These are phyloP conservation scores for Penicillium cosmopolitanum DNA, from an alignment of 495 filamentous ascomycete species.

Conservation along the genomic window DNA sequence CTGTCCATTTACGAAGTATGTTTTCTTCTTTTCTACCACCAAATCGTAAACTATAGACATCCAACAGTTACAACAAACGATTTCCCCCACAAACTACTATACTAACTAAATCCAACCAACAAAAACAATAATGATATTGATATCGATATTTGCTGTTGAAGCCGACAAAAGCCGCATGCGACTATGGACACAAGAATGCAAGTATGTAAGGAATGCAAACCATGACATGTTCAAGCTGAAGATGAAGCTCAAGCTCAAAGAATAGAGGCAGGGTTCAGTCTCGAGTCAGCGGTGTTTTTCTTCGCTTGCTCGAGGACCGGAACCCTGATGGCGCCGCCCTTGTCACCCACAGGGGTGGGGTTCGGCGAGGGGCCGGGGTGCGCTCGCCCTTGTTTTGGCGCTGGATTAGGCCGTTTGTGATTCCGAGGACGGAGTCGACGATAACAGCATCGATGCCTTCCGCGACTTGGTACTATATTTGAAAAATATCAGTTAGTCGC, in stretches of 20 bases:
- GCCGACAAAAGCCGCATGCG: slow-evolving; percentile 20
- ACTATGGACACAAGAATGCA: slow-evolving; percentile 25
- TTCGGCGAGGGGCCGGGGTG: slow-evolving; percentile 33
- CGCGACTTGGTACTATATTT: slow-evolving; percentile 76
- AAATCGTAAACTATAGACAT: too few species aligned
- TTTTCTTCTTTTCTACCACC: too few species aligned
- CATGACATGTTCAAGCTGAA: neutral
- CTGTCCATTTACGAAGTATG: too few species aligned
- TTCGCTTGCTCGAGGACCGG: slow-evolving; percentile 36
- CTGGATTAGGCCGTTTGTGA: slow-evolving; percentile 70
- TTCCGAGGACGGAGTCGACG: slow-evolving; percentile 87
- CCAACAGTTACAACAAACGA: too few species aligned
- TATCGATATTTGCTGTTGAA: slow-evolving; percentile 30
- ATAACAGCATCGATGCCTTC: slow-evolving; percentile 98
- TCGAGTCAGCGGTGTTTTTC: slow-evolving; percentile 15
- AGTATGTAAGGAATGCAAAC: slow-evolving; percentile 14
- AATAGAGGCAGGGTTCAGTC: slow-evolving; percentile 7
- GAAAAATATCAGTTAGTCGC: slow-evolving; percentile 7
- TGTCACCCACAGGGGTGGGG: slow-evolving; percentile 26
- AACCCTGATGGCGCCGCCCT: slow-evolving; percentile 33
- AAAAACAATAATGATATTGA: slow-evolving; percentile 1
- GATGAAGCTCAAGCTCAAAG: slow-evolving; percentile 2
- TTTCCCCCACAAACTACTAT: too few species aligned
- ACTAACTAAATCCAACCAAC: neutral
- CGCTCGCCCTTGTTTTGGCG: slow-evolving; percentile 36